Evolutionary conservation across 1,139 yeast genomes (phyloP), one percentile per base, ranked within the genome.

Genomic region (Suhomyces coccinellae): DNA sequence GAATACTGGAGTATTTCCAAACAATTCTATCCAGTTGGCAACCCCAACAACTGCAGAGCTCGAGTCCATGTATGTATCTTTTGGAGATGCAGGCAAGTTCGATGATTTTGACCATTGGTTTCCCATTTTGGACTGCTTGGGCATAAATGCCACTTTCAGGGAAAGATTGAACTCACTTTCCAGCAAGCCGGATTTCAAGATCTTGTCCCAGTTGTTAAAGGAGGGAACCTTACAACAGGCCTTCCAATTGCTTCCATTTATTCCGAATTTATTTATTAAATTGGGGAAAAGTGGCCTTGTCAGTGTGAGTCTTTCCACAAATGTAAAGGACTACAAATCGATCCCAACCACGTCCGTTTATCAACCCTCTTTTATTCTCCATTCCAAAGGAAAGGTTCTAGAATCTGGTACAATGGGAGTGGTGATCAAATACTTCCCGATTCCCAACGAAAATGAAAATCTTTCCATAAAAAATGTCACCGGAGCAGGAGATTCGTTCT

Each of bases 11-110:
- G 65, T 64, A 4, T 71, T 59, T 38, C 77, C 78, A 0, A 43
- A 65, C 33, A 64, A 71, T 45, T 33, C 45, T 12, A 53, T 76
- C 50, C 67, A 45, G 56, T 54, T 86, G 31, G 67, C 82, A 2
- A 83, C 93, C 0, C 97, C 97, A 0, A 89, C 95, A 1, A 61
- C 71, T 1, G 65, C 69, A 11, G 96, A 89, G 58, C 67, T 89
- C 5, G 67, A 69, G 16, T 60, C 79, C 1, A 75, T 89, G 36
- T 78, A 78, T 59, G 67, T 68, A 6, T 61, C 82, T 3, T 78
- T 87, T 52, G 66, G 67, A 6, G 54, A 53, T 0, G 53, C 62
- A 2, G 89, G 75, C 6, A 64, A 69, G 40, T 85, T 86, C 58
- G 71, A 71, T 38, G 91, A 83, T 52, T 65, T 76, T 22, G 85